Conservation (phyloP, 192 early-diverging fungal genomes). For the Rhizoclosmatium globosum region DNA sequence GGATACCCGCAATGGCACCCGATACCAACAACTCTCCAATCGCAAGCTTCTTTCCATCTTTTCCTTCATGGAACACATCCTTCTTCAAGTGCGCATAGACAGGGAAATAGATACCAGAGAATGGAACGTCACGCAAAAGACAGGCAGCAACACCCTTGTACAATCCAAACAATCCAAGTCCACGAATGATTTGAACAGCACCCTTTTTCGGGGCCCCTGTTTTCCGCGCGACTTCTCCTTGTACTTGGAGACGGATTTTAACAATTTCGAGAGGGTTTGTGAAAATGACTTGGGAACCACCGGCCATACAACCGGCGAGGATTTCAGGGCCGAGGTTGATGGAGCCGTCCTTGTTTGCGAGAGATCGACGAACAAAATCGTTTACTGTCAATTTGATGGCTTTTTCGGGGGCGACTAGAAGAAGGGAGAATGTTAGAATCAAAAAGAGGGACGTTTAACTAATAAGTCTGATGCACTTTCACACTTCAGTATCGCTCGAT, state of each 20-base stretch:
- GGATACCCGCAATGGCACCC: conserved; percentile 96
- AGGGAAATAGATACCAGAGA: conserved; percentile 97
- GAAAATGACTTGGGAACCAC: conserved; percentile 77
- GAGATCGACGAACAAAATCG: conserved; percentile 81
- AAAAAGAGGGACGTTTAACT: too few relatives aligned
- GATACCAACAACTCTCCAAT: conserved; percentile 75
- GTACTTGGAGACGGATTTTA: conserved; percentile 94
- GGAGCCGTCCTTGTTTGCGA: conserved; percentile 75
- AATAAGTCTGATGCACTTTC: too few relatives aligned
- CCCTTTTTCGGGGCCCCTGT: conserved; percentile 63
- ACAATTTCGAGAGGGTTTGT: conserved; percentile 99
- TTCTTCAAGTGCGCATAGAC: conserved; percentile 97
- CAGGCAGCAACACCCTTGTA: conserved; percentile 96
- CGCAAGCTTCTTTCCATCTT: conserved; percentile 71
- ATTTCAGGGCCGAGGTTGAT: conserved; percentile 83
- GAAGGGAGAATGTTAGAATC: too few relatives aligned
- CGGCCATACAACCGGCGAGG: conserved; percentile 86
- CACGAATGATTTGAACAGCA: conserved; percentile 87
- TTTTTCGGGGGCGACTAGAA: conserved; percentile 92
- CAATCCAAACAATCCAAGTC: conserved; percentile 90
- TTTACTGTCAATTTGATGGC: conserved; percentile 98
- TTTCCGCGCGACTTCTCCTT: conserved; percentile 64
- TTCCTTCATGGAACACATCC: conserved; percentile 87
- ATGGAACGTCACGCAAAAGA: conserved; percentile 94
- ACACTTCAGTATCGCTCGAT: too few relatives aligned